Conservation (phyloP, 2,329 filamentous ascomycete species). For the Colletotrichum musicola region DNA sequence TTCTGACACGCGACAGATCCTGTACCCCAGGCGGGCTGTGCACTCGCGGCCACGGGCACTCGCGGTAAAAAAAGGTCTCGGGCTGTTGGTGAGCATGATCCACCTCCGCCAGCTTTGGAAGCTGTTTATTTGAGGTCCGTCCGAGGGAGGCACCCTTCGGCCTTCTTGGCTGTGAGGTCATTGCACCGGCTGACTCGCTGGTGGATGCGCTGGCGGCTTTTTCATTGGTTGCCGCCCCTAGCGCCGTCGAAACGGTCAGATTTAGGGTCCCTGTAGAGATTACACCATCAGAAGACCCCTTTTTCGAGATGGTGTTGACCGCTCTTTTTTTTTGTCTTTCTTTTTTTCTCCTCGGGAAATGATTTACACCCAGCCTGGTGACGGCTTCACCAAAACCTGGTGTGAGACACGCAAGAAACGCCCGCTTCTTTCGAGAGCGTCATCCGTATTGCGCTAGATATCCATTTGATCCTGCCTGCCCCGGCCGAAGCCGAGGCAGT, state of each 20-base stretch:
- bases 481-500: too few relatives aligned
- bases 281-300: constrained; percentile 14
- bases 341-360: too few relatives aligned
- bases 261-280: constrained; percentile 33
- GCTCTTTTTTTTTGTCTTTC: not conserved
- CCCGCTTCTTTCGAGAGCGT: too few relatives aligned
- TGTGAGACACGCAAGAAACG: too few relatives aligned
- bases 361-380: not conserved
- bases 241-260: constrained; percentile 34
- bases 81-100: constrained; percentile 20
- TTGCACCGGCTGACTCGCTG: constrained; percentile 31
- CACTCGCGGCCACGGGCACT: constrained; percentile 19
- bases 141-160: constrained; percentile 15
- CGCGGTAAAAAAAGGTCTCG: constrained; percentile 26
- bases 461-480: too few relatives aligned
- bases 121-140: constrained; percentile 24
- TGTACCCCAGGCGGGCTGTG: constrained; percentile 23
- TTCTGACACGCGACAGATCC: constrained; percentile 8
- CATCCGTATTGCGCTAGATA: too few relatives aligned
- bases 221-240: constrained; percentile 23
- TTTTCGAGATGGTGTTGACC: not conserved
- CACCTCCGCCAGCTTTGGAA: constrained; percentile 18
- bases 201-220: constrained; percentile 25
- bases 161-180: constrained; percentile 37
- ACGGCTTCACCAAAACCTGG: too few relatives aligned